Base-by-base conservation (phyloP, 192 early-diverging fungal species). In the Entrophospora sp. region DNA sequence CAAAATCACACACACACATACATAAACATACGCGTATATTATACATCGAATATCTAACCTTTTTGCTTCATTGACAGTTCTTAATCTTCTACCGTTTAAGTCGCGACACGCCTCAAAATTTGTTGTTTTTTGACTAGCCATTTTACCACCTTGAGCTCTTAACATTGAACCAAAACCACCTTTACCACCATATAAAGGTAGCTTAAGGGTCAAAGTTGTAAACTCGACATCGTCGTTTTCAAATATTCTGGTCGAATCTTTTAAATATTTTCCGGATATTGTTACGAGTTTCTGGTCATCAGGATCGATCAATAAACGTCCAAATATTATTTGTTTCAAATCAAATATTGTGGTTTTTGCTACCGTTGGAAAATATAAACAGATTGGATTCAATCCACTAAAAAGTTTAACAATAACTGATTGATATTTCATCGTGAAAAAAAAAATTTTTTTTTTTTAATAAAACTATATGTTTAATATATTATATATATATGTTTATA, bases 81-180 rank as follows among this genome's bases (percentile, higher is more conserved):
- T 87, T 5, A 99, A 77, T 12, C 97, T 81, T 25, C 92, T 77
- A 3, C 95, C 95, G 48, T 86, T 86, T 51, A 97, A 76, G 76
- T 99, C 95, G 37, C 97, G 83, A 75, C 94, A 97, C 14, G 87
- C 86, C 62, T 99, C 97, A 55, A 84, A 91, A 73, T 94, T 94
- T 22, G 89, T 93, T 1, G 90, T 89, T 68, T 93, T 96, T 61
- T 92, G 85, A 18, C 88, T 81, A 31, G 86, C 79, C 90, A 92
- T 95, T 35, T 86, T 83, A 44, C 85, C 93, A 63, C 95, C 95
- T 70, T 95, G 92, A 0, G 93, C 90, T 67, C 94, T 84, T 66
- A 99, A 75, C 80, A 91, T 91, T 65, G 85, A 88, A 14, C 97
- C 97, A 72, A 99, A 99, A 18, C 97, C 97, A 38, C 97, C 97